phyloP scores from a whole-genome alignment of 148 eudicot species.

The Amaranthus palmeri region DNA sequence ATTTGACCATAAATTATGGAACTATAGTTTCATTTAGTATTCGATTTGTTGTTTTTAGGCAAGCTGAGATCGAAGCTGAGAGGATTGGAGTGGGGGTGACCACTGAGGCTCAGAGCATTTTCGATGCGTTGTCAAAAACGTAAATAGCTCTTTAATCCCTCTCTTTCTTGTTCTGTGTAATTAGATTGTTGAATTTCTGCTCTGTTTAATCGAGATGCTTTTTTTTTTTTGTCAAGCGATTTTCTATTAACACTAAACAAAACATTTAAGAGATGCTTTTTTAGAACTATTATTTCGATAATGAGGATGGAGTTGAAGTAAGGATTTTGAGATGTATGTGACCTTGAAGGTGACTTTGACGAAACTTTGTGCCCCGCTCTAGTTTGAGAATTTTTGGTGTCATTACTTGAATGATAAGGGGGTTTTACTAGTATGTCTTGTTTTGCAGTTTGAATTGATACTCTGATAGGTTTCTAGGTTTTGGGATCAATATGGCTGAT shows the following conservation, averaged over 20 bases:
- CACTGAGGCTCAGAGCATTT: conserved; percentile 74
- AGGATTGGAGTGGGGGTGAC: conserved; percentile 97
- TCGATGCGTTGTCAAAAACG: conserved; percentile 96
- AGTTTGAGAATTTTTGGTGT: background rate
- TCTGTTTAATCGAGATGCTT: background rate
- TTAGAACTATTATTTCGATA: background rate
- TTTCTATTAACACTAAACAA: too few relatives aligned
- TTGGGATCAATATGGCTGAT: background rate
- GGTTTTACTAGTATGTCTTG: background rate
- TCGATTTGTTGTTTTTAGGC: conserved; percentile 38
- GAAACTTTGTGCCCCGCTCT: background rate
- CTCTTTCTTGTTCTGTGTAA: background rate
- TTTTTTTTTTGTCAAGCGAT: too few relatives aligned
- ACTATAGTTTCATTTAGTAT: too few relatives aligned
- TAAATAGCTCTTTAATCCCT: conserved; percentile 29
- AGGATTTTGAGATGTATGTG: background rate
- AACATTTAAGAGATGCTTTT: too few relatives aligned
- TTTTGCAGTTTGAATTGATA: background rate
- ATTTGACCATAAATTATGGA: too few relatives aligned
- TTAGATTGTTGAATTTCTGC: background rate
- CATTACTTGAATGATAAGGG: background rate
- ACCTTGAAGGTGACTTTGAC: background rate
- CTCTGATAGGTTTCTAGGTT: background rate
- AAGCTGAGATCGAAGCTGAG: conserved; percentile 92
- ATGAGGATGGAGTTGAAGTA: background rate